phyloP scores from a whole-genome alignment of 257 asterid species.

The Mitragyna speciosa region DNA sequence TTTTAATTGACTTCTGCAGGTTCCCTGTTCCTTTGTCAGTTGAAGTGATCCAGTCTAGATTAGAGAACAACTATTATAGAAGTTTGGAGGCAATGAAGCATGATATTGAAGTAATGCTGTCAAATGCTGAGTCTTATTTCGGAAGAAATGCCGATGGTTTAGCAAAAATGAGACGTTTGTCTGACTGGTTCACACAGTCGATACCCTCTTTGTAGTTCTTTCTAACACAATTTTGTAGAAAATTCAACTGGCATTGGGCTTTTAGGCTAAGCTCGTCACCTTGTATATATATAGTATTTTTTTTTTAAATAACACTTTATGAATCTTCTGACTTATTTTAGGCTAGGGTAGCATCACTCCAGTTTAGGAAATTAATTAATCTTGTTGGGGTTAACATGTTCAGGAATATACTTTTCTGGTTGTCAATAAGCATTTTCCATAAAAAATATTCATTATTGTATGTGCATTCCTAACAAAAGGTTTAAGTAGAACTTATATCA shows the following conservation, averaged over 20 bases:
- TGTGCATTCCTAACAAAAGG: background rate
- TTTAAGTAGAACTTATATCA: background rate
- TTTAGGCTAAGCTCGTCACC: slow-evolving; percentile 20
- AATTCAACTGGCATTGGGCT: slow-evolving; percentile 24
- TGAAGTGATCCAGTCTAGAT: slow-evolving; percentile 65
- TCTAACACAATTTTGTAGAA: slow-evolving; percentile 70
- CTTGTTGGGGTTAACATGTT: background rate
- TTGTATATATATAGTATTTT: slow-evolving; percentile 24
- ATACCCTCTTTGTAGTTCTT: slow-evolving; percentile 45
- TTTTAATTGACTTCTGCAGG: slow-evolving; percentile 45
- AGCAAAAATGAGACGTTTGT: slow-evolving; percentile 55
- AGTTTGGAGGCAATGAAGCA: slow-evolving; percentile 79
- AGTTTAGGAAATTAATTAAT: slow-evolving; percentile 1
- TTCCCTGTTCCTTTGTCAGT: slow-evolving; percentile 85
- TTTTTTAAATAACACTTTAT: background rate
- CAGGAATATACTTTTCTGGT: background rate
- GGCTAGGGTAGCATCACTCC: background rate
- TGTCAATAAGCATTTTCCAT: background rate
- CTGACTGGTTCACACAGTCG: slow-evolving; percentile 68
- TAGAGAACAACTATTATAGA: slow-evolving; percentile 83
- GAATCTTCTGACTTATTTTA: slow-evolving; percentile 12
- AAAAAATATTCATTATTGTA: slow-evolving; percentile 11
- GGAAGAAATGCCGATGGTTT: slow-evolving; percentile 61
- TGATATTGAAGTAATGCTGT: slow-evolving; percentile 68
- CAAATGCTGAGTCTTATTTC: slow-evolving; percentile 57